Evolutionary conservation across 768 basidiomycete genomes (phyloP).

Genomic region (Melanogaster broomeanus): DNA sequence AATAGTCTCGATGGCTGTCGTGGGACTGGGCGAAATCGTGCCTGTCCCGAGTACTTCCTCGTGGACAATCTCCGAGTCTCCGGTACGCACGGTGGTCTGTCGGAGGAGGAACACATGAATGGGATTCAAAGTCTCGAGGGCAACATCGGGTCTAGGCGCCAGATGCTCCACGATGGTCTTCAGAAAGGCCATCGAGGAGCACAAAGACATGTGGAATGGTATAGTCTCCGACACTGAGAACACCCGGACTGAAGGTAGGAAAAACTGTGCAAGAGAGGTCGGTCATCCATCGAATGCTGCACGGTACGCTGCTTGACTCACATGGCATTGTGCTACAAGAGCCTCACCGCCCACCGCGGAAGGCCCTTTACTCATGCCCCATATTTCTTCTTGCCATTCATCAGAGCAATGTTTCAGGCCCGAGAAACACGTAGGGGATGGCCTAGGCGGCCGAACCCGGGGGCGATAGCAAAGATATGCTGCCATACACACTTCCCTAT

Average conservation of each 20-base stretch:
- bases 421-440: constrained; percentile 23
- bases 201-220: constrained; percentile 67
- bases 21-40: constrained; percentile 35
- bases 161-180: constrained; percentile 9
- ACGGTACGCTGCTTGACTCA: constrained; percentile 12
- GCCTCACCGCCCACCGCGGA: constrained; percentile 5
- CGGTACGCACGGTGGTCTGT: constrained; percentile 45
- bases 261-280: constrained; percentile 43
- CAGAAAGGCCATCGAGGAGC: constrained; percentile 45
- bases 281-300: background rate
- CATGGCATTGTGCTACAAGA: constrained; percentile 30
- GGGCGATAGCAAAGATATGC: constrained; percentile 29
- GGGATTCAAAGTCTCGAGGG: constrained; percentile 20
- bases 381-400: constrained; percentile 36
- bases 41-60: constrained; percentile 50
- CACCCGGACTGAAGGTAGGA: constrained; percentile 60
- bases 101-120: constrained; percentile 60
- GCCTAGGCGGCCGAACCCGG: constrained; percentile 33
- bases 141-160: constrained; percentile 6
- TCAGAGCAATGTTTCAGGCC: constrained; percentile 30
- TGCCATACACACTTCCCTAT: constrained; percentile 23
- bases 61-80: constrained; percentile 6
- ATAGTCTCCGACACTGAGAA: constrained; percentile 58
- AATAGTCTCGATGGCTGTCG: constrained; percentile 37
- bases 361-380: constrained; percentile 23